Conservation (phyloP, 1,284 basidiomycete genomes). For the Sanghuangporus weigelae region DNA sequence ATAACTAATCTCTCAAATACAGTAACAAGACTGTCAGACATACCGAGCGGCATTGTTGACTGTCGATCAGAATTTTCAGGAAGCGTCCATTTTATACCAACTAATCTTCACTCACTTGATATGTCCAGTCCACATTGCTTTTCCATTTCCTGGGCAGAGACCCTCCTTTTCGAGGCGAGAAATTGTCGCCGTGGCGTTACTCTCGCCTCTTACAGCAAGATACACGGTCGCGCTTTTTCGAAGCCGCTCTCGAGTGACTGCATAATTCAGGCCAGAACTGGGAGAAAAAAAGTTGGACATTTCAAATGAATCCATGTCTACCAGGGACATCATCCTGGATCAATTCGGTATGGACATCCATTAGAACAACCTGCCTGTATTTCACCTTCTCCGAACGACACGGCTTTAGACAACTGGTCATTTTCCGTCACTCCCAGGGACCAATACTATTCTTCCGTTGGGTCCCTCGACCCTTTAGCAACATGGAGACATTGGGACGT, state of each 20-base stretch:
- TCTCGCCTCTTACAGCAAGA: slow-evolving; percentile 31
- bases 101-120: slow-evolving; percentile 17
- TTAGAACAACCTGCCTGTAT: too few species aligned
- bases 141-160: slow-evolving; percentile 19
- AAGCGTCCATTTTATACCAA: background rate
- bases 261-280: slow-evolving; percentile 11
- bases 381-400: too few species aligned
- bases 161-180: slow-evolving; percentile 18
- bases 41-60: slow-evolving; percentile 13
- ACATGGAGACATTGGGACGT: too few species aligned
- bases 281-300: too few species aligned
- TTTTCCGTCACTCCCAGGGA: too few species aligned
- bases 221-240: slow-evolving; percentile 34
- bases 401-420: too few species aligned
- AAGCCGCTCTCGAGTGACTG: slow-evolving; percentile 24
- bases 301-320: too few species aligned
- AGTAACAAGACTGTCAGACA: slow-evolving; percentile 25
- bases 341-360: too few species aligned
- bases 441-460: too few species aligned
- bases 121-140: slow-evolving; percentile 24
- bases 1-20: slow-evolving; percentile 5
- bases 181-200: slow-evolving; percentile 34
- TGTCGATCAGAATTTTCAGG: background rate
- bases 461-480: too few species aligned
- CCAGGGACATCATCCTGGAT: too few species aligned